These are phyloP conservation scores for Phytophthora tubulina DNA, from an alignment of 352 stramenopile genomes.

Conservation along the genomic window DNA sequence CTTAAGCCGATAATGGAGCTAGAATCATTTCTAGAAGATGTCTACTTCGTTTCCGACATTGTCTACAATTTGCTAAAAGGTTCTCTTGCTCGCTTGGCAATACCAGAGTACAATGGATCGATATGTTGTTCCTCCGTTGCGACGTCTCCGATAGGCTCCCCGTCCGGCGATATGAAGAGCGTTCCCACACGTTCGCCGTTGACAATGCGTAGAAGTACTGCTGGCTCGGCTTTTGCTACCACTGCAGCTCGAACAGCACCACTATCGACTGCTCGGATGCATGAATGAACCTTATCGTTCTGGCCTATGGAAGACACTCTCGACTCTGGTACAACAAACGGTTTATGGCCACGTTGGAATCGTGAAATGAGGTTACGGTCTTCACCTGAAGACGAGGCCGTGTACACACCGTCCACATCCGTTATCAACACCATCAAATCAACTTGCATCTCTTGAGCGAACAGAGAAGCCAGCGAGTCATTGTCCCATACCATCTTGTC, in stretches of 20 bases:
- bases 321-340: constrained; percentile 36
- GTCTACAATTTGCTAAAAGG: constrained; percentile 50
- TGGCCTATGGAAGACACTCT: constrained; percentile 70
- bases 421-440: constrained; percentile 82
- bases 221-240: constrained; percentile 67
- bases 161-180: constrained; percentile 50
- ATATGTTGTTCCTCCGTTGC: constrained; percentile 52
- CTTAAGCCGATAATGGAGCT: constrained; percentile 1
- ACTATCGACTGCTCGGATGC: constrained; percentile 31
- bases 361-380: constrained; percentile 48
- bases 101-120: constrained; percentile 70
- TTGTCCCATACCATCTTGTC: constrained; percentile 84
- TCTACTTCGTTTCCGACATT: constrained; percentile 87
- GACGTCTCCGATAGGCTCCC: constrained; percentile 9
- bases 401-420: constrained; percentile 75
- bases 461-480: constrained; percentile 79
- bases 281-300: constrained; percentile 75
- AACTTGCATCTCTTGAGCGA: constrained; percentile 70
- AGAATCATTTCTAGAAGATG: constrained; percentile 23
- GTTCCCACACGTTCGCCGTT: constrained; percentile 69
- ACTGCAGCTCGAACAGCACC: constrained; percentile 66
- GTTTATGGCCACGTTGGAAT: constrained; percentile 54
- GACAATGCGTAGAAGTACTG: constrained; percentile 63
- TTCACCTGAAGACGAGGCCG: constrained; percentile 48
- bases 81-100: constrained; percentile 32